phyloP scores from a whole-genome alignment of 495 filamentous ascomycete species.

The Talaromyces thailandensis region DNA sequence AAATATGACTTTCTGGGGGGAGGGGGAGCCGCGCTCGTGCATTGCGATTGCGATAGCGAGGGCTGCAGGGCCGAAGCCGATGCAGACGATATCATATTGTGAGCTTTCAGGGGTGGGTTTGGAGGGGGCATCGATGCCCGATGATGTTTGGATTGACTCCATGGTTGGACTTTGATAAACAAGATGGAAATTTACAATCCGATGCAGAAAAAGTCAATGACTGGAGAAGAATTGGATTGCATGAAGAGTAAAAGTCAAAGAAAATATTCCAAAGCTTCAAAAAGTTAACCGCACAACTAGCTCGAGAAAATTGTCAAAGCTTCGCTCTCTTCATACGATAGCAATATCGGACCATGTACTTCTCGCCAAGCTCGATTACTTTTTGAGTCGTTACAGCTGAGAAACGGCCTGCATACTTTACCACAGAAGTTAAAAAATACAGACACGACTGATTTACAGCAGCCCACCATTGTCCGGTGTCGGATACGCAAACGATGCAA shows the following conservation, averaged over 20 bases:
- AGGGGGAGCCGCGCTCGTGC: conserved; percentile 46
- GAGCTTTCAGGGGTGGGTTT: background rate
- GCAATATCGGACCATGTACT: background rate
- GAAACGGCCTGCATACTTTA: background rate
- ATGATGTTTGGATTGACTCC: background rate
- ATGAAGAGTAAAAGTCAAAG: background rate
- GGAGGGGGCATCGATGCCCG: background rate
- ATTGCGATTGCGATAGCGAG: conserved; percentile 87
- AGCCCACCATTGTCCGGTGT: background rate
- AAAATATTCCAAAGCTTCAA: background rate
- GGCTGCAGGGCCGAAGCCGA: conserved; percentile 90
- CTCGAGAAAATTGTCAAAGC: background rate
- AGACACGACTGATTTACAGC: background rate
- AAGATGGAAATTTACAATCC: background rate
- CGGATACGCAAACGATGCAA: background rate
- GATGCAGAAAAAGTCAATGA: background rate
- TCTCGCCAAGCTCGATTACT: background rate
- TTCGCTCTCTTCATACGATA: background rate
- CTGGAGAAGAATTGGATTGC: background rate
- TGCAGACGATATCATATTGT: conserved; percentile 70
- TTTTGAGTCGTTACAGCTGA: background rate
- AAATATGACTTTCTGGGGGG: conserved; percentile 62
- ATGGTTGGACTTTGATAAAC: background rate
- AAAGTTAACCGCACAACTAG: background rate
- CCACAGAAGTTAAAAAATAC: background rate